Evolutionary conservation across 768 basidiomycete species (phyloP), one percentile per base, ranked within the genome.

Genomic region (Cyclocybe aegerita): DNA sequence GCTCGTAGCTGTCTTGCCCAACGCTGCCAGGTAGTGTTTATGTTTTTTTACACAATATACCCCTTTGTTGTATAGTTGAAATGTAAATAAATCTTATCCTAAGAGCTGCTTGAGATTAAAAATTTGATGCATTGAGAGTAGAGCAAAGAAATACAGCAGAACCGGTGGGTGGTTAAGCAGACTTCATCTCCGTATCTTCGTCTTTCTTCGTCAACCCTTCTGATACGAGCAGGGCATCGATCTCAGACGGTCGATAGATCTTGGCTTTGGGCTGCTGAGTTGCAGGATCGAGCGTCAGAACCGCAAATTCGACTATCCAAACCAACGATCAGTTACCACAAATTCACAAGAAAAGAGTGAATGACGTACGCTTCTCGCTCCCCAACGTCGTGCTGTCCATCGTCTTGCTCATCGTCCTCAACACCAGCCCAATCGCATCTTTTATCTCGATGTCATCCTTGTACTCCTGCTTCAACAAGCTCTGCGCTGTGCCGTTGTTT

Each of bases 371-470:
- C 69, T 98, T 98, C 73, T 99, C 97, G 63, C 92, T 95, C 31
- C 92, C 90, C 55, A 99, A 69, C 39, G 93, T 98, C 30, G 96
- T 98, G 55, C 92, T 94, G 64, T 99, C 97, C 96, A 99, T 98
- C 48, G 96, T 98, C 81, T 98, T 98, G 78, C 93, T 95, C 93
- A 99, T 95, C 46, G 93, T 89, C 71, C 85, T 88, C 58, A 98
- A 77, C 39, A 90, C 93, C 15, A 99, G 77, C n/a, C 83, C 86
- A 58, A 96, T 88, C 15, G 94, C 95, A 41, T 96, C 94, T 65
- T 95, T 90, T 36, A 98, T 80, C 9, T 78, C 75, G 48, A 98
- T 87, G 50, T 93, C 93, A 58, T 98, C 97, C 68, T 97, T 95
- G 73, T 98, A 98, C 68, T 99, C 97, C 71, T 99, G 96, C 75